Conservation (phyloP, 805 yeast species). For the Monosporozyma solicola region DNA sequence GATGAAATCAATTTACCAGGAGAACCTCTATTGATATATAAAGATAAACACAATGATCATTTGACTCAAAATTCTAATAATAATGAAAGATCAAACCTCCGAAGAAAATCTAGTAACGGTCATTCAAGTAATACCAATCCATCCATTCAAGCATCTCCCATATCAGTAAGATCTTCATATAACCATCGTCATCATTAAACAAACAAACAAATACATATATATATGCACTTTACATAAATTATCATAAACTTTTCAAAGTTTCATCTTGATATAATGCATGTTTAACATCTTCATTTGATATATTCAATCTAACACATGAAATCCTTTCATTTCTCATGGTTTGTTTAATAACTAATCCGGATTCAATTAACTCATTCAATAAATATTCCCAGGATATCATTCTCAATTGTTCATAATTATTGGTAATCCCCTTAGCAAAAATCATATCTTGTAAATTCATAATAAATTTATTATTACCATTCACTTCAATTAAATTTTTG, state of each 20-base stretch:
- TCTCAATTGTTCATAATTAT: conserved; percentile 29
- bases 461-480: conserved; percentile 23
- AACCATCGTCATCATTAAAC: not conserved
- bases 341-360: conserved; percentile 68
- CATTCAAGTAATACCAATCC: not conserved
- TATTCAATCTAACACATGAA: conserved; percentile 51
- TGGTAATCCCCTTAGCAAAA: conserved; percentile 27
- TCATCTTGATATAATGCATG: conserved; percentile 52
- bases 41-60: conserved; percentile 10
- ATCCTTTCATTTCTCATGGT: conserved; percentile 59
- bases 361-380: conserved; percentile 62
- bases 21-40: conserved; percentile 76
- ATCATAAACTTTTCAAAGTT: conserved; percentile 29
- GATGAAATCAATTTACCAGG: conserved; percentile 82
- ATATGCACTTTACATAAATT: not conserved
- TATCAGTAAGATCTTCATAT: not conserved
- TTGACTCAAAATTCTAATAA: not conserved
- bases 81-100: not conserved
- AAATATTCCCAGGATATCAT: conserved; percentile 49
- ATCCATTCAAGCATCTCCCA: not conserved
- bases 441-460: conserved; percentile 28
- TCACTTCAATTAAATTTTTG: conserved; percentile 41
- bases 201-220: not conserved
- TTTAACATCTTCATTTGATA: conserved; percentile 62
- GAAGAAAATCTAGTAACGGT: not conserved